phyloP scores from a whole-genome alignment of 495 filamentous ascomycete species.

The Hypoxylon lienhwacheense region DNA sequence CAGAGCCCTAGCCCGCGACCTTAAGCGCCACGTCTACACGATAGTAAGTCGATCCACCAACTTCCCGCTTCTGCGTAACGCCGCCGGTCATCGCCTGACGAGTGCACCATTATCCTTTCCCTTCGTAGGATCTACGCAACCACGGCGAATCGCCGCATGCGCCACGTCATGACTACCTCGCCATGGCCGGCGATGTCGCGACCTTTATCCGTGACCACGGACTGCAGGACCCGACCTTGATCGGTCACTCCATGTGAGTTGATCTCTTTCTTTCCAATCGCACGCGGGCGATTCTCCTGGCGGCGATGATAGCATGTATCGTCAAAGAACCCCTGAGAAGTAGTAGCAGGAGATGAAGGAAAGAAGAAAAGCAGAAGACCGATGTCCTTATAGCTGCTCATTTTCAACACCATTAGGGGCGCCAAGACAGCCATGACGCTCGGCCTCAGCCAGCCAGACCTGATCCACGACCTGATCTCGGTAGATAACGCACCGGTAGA shows the following conservation, averaged over 20 bases:
- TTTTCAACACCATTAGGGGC: slow-evolving; percentile 59
- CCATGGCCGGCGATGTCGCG: slow-evolving; percentile 85
- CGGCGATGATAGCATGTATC: too few relatives aligned
- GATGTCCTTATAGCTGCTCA: background rate
- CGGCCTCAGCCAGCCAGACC: slow-evolving; percentile 66
- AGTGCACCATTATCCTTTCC: slow-evolving; percentile 12
- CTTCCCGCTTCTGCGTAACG: background rate
- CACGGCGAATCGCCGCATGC: slow-evolving; percentile 89
- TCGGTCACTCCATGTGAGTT: slow-evolving; percentile 92
- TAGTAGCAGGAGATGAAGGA: background rate
- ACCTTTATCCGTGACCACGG: slow-evolving; percentile 76
- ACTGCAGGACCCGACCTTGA: slow-evolving; percentile 69
- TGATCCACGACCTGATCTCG: slow-evolving; percentile 69
- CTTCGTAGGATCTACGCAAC: slow-evolving; percentile 82
- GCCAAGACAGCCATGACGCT: slow-evolving; percentile 94
- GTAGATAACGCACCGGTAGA: slow-evolving; percentile 95
- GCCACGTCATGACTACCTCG: slow-evolving; percentile 74
- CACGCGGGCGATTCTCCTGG: too few relatives aligned
- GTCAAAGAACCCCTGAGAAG: background rate
- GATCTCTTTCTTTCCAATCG: background rate
- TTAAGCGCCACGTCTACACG: slow-evolving; percentile 79
- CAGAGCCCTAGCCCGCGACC: slow-evolving; percentile 79
- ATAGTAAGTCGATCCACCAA: slow-evolving; percentile 58
- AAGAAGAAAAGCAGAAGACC: background rate
- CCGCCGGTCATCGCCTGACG: background rate